Percentiles rank a stretch among this genome's conserved stretches.
Evolutionary conservation across 352 stramenopile species (phyloP).

Genomic region (Globisporangium paddicum): DNA sequence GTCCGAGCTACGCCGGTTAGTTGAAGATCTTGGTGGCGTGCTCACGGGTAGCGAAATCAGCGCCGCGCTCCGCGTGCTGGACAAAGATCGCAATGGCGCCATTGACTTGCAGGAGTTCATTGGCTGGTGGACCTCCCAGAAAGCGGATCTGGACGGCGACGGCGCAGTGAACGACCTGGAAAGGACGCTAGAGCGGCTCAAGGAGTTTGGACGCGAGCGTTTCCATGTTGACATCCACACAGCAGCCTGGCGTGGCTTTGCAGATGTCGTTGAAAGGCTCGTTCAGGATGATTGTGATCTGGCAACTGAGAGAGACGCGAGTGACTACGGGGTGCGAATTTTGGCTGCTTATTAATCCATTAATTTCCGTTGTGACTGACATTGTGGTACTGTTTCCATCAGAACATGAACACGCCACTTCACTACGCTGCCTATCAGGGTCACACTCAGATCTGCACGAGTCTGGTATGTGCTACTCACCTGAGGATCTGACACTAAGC

Average conservation of each 20-base stretch:
- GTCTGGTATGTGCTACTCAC: constrained; percentile 49
- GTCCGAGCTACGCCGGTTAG: constrained; percentile 37
- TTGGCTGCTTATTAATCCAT: neutral
- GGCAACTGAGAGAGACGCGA: constrained; percentile 32
- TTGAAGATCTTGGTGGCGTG: constrained; percentile 53
- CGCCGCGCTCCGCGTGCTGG: constrained; percentile 33
- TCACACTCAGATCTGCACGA: constrained; percentile 28
- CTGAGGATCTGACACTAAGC: no score
- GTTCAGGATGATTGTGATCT: constrained; percentile 37
- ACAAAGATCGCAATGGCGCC: constrained; percentile 41
- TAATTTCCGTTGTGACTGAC: neutral
- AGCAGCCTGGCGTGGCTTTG: constrained; percentile 45
- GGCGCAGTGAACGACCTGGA: constrained; percentile 36
- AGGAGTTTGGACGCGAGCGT: constrained; percentile 41
- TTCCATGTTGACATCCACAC: constrained; percentile 70
- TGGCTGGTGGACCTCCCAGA: constrained; percentile 44
- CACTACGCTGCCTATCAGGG: constrained; percentile 78
- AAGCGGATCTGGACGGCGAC: constrained; percentile 33
- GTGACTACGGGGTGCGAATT: constrained; percentile 42
- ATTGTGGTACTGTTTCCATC: neutral
- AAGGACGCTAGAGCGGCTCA: constrained; percentile 42
- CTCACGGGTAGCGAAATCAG: constrained; percentile 41
- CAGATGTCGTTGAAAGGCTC: constrained; percentile 39
- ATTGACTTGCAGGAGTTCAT: constrained; percentile 62
- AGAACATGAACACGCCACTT: constrained; percentile 60